Percentiles rank a stretch among this genome's conserved stretches.
phyloP scores from a whole-genome alignment of 805 yeast genomes.

The Nakazawaea laoshanensis region DNA sequence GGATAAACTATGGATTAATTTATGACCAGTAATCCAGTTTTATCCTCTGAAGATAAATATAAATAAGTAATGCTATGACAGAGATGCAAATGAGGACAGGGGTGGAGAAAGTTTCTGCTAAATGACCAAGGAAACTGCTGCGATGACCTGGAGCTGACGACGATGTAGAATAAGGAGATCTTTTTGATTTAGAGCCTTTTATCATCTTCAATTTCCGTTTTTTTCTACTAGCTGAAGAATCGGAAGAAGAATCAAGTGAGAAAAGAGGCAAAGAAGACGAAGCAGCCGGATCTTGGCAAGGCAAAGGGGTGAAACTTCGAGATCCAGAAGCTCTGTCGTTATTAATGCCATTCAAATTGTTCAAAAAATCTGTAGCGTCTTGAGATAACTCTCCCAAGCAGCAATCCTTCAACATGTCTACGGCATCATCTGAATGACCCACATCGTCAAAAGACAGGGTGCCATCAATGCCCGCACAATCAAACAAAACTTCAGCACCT shows the following conservation, averaged over 20 bases:
- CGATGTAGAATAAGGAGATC: too few relatives aligned
- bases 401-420: conserved; percentile 76
- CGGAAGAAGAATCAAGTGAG: too few relatives aligned
- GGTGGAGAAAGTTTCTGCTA: conserved; percentile 10
- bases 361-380: conserved; percentile 44
- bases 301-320: too few relatives aligned
- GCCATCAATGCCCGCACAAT: conserved; percentile 77
- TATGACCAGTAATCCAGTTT: conserved; percentile 6
- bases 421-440: conserved; percentile 74
- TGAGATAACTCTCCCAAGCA: conserved; percentile 73
- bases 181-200: too few relatives aligned
- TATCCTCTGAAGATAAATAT: conserved; percentile 18
- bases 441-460: conserved; percentile 60
- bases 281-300: too few relatives aligned
- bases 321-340: too few relatives aligned
- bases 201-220: too few relatives aligned
- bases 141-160: too few relatives aligned
- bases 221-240: too few relatives aligned
- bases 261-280: too few relatives aligned
- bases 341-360: conserved; percentile 15
- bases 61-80: conserved; percentile 18
- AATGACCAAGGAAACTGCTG: conserved; percentile 6
- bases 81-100: conserved; percentile 15
- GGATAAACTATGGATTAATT: too few relatives aligned
- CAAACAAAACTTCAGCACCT: conserved; percentile 74